These are phyloP conservation scores for Cryptococcus sp. DNA, from an alignment of 1,284 basidiomycete species.

Conservation along the genomic window DNA sequence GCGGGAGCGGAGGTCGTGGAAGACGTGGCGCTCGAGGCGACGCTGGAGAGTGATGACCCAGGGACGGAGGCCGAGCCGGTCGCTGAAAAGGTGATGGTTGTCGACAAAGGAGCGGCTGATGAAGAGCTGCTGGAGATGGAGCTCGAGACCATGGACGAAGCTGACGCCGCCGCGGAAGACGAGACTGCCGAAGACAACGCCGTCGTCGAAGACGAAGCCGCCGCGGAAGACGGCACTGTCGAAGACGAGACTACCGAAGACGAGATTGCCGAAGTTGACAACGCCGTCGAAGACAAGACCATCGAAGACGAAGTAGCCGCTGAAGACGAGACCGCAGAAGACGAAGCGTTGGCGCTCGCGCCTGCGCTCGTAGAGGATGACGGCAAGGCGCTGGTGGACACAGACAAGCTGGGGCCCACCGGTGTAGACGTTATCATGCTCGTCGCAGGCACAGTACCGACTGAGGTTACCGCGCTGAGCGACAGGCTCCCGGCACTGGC, in stretches of 20 bases:
- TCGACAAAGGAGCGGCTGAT: constrained; percentile 7
- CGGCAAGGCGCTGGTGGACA: background rate
- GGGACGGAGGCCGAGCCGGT: too few relatives aligned
- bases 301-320: background rate
- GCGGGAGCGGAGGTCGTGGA: background rate
- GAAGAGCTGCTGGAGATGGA: background rate
- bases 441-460: background rate
- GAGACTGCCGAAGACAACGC: background rate
- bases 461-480: background rate
- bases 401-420: background rate
- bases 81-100: too few relatives aligned
- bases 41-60: too few relatives aligned
- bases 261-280: background rate
- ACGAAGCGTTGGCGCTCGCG: background rate
- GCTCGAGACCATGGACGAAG: background rate
- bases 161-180: constrained; percentile 6
- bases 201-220: background rate
- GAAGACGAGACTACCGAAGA: background rate
- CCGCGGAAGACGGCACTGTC: background rate
- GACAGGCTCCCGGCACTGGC: background rate
- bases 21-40: background rate
- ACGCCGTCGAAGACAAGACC: too few relatives aligned
- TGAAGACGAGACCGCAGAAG: background rate
- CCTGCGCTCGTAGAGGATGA: background rate
- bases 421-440: background rate